A percentile compares a stretch with the other conserved stretches of the same genome.
These are phyloP conservation scores for Apiospora sp. DNA, from an alignment of 2,329 filamentous ascomycete genomes.

Conservation along the genomic window DNA sequence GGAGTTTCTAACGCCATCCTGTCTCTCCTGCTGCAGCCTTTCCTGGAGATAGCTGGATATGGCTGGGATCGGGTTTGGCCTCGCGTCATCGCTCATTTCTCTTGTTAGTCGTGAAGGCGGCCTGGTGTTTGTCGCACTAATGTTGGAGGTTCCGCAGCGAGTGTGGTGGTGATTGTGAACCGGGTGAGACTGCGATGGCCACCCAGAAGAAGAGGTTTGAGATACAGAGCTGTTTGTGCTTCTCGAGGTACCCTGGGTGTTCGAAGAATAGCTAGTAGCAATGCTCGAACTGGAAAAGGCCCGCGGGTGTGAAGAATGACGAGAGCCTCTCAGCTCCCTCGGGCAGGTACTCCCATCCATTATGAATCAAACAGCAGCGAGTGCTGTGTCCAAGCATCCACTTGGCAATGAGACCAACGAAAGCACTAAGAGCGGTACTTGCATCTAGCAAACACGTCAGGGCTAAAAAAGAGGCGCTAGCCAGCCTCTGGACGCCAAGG, in stretches of 20 bases:
- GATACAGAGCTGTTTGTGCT: background rate
- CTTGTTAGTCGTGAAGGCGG: constrained; percentile 51
- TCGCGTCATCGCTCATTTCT: constrained; percentile 52
- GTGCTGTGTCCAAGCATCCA: background rate
- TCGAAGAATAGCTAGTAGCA: constrained; percentile 11
- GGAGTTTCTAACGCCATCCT: constrained; percentile 55
- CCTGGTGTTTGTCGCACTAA: constrained; percentile 44
- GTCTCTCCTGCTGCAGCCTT: constrained; percentile 60
- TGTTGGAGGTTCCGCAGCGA: constrained; percentile 44
- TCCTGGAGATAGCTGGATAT: constrained; percentile 64
- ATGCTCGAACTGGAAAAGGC: constrained; percentile 5
- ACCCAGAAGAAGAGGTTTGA: background rate
- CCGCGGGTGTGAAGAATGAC: constrained; percentile 5
- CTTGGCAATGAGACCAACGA: constrained; percentile 9
- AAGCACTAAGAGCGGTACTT: background rate
- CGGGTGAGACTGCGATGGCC: background rate
- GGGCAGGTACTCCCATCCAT: constrained; percentile 18
- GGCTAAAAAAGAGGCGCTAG: constrained; percentile 11
- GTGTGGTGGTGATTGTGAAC: constrained; percentile 44
- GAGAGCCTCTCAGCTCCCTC: constrained; percentile 16
- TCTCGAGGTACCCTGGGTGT: constrained; percentile 5
- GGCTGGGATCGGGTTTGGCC: constrained; percentile 43
- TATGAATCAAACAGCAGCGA: constrained; percentile 11
- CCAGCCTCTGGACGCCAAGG: background rate
- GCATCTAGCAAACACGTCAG: constrained; percentile 16